Evolutionary conservation across 768 basidiomycete genomes (phyloP).

Genomic region (Panus rudis): DNA sequence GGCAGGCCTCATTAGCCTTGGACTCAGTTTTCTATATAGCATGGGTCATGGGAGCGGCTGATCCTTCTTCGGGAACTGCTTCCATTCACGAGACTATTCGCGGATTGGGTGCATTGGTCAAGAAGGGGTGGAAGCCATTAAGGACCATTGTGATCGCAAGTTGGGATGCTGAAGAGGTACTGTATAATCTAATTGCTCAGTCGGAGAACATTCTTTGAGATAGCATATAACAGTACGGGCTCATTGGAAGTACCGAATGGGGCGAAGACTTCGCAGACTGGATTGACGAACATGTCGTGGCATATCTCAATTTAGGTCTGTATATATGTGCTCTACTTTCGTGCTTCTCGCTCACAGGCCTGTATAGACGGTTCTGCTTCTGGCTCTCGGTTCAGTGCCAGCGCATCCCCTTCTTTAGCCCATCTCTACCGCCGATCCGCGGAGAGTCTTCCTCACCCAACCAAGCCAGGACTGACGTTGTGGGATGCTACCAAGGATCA

Average conservation of each 20-base stretch:
- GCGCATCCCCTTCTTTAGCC: constrained; percentile 76
- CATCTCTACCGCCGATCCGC: constrained; percentile 65
- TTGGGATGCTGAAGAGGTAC: constrained; percentile 74
- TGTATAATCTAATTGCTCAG: no score
- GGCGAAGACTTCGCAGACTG: constrained; percentile 86
- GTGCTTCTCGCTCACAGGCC: constrained; percentile 7
- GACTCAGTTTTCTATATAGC: constrained; percentile 18
- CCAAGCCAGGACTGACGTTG: constrained; percentile 52
- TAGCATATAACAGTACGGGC: constrained; percentile 45
- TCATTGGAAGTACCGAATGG: constrained; percentile 87
- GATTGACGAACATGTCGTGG: constrained; percentile 72
- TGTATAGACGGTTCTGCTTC: constrained; percentile 53
- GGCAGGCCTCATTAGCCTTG: not conserved
- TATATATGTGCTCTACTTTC: not conserved
- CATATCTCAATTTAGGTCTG: constrained; percentile 78
- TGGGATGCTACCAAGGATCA: constrained; percentile 71
- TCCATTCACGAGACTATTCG: constrained; percentile 71
- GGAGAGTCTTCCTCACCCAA: constrained; percentile 67
- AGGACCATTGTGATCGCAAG: constrained; percentile 69
- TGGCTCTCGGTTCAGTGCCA: constrained; percentile 49
- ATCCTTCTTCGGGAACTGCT: constrained; percentile 77
- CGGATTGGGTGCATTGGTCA: constrained; percentile 61
- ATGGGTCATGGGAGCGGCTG: constrained; percentile 77
- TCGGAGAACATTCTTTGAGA: no score
- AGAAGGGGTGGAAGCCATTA: constrained; percentile 78